Conservation (phyloP, 768 basidiomycete species). For the Tricholoma terreum region DNA sequence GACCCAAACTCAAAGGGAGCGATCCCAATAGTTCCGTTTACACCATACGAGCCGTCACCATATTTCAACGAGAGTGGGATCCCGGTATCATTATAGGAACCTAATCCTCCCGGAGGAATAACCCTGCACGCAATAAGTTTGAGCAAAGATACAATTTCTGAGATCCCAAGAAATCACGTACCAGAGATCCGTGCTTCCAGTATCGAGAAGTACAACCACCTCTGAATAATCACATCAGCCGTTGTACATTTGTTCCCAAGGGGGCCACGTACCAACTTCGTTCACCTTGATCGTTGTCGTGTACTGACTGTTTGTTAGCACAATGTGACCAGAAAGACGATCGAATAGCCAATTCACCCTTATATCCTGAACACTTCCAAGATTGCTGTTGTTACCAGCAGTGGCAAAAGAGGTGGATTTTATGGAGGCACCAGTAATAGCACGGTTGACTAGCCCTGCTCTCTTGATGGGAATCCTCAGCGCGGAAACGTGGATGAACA, state of each 20-base stretch:
- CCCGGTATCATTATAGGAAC: conserved; percentile 29
- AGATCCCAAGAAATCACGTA: conserved; percentile 5
- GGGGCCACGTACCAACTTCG: conserved; percentile 10
- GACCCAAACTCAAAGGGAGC: conserved; percentile 30
- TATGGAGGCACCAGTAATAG: background rate
- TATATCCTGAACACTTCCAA: conserved; percentile 10
- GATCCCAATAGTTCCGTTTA: conserved; percentile 32
- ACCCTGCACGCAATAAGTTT: conserved; percentile 24
- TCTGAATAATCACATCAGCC: conserved; percentile 9
- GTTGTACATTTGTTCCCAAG: background rate
- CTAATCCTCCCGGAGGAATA: conserved; percentile 30
- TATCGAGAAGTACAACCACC: conserved; percentile 34
- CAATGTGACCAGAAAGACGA: background rate
- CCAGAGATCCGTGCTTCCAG: conserved; percentile 38
- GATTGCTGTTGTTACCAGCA: background rate
- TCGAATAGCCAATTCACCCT: conserved; percentile 5
- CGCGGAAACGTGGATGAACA: background rate
- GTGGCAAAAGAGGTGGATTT: background rate
- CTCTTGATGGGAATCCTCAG: background rate
- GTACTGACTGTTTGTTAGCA: background rate
- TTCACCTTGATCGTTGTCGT: conserved; percentile 32
- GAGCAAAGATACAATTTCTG: background rate
- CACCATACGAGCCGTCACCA: conserved; percentile 35
- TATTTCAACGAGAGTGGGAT: conserved; percentile 27
- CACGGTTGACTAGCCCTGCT: background rate